Evolutionary conservation across 192 early-diverging fungal genomes (phyloP).

Genomic region (Dimargaris xerosporica): DNA sequence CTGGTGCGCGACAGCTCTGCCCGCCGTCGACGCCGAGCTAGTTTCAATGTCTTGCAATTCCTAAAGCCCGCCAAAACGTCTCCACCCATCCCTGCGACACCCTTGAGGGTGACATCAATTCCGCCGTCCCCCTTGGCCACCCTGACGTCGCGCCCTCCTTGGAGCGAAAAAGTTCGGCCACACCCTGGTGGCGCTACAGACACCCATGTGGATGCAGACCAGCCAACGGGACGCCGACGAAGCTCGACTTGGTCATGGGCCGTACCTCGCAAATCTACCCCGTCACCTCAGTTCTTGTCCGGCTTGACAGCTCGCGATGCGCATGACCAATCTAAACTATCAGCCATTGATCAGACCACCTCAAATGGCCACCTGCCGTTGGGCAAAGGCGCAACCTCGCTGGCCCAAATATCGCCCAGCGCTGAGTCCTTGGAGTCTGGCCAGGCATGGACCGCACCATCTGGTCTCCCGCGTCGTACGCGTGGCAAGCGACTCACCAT

Average conservation of each 20-base stretch:
- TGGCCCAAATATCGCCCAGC: background rate
- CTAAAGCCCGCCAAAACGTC: background rate
- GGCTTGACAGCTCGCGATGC: background rate
- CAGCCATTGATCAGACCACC: background rate
- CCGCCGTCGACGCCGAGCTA: background rate
- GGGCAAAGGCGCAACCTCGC: background rate
- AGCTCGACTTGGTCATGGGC: conserved; percentile 11
- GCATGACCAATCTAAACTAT: background rate
- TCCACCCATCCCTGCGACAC: background rate
- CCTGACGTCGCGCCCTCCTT: background rate
- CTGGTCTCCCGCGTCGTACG: background rate
- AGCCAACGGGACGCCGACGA: background rate
- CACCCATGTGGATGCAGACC: background rate
- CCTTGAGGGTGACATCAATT: background rate
- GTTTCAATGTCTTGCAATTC: background rate
- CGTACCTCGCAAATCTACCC: background rate
- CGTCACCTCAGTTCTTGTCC: too few species aligned
- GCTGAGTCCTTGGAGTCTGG: background rate
- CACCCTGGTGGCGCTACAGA: background rate
- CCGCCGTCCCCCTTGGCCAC: background rate
- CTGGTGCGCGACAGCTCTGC: background rate
- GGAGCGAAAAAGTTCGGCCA: background rate
- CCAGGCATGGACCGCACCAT: background rate
- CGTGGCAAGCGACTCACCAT: background rate
- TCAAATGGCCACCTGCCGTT: background rate